Conservation (phyloP, 805 yeast genomes). For the Saccharomycopsis sp. region DNA sequence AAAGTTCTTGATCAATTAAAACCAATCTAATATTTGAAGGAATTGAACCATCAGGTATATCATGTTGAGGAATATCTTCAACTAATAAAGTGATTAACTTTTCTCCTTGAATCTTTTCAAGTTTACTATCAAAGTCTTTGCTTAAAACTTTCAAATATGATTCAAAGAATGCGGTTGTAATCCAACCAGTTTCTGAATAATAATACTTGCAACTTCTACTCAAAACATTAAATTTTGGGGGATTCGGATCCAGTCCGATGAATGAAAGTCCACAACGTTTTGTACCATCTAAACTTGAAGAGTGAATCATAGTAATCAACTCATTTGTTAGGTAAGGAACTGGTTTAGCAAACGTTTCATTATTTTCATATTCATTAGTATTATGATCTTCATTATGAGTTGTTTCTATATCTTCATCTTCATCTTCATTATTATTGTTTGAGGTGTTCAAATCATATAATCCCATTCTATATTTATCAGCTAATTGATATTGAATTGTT, state of each 20-base stretch:
- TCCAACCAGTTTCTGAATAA: conserved; percentile 6
- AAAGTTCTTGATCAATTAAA: not conserved
- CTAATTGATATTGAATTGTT: not conserved
- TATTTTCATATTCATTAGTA: not conserved
- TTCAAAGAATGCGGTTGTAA: not conserved
- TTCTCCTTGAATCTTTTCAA: not conserved
- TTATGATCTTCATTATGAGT: no score
- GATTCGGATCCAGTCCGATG: conserved; percentile 3
- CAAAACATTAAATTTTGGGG: not conserved
- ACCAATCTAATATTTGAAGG: conserved; percentile 4
- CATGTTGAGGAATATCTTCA: conserved; percentile 4
- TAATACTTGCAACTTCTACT: conserved; percentile 3
- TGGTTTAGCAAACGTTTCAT: not conserved
- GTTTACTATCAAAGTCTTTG: not conserved
- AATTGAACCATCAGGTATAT: conserved; percentile 3
- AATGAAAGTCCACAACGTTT: conserved; percentile 1
- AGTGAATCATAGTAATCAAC: conserved; percentile 1
- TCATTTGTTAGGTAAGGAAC: conserved; percentile 1
- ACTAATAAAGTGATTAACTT: not conserved
- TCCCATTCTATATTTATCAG: not conserved
- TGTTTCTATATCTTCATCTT: no score
- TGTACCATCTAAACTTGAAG: conserved; percentile 2
- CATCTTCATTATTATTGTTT: no score
- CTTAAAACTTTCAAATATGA: conserved; percentile 1
- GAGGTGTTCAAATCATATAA: not conserved